Evolutionary conservation across 768 basidiomycete species (phyloP).

Genomic region (Tephrocybe sp.): DNA sequence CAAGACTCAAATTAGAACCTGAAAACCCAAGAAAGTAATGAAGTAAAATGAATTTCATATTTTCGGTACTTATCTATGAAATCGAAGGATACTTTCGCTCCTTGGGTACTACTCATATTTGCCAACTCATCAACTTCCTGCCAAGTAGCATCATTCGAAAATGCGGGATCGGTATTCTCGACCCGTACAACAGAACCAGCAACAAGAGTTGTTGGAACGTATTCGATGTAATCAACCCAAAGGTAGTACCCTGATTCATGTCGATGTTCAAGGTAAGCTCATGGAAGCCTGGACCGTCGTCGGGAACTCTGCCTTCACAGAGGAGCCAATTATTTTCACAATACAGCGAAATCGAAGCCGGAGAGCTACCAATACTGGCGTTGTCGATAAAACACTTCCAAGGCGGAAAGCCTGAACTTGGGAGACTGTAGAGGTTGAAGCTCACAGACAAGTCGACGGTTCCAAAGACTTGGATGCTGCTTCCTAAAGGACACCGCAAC

Average conservation of each 20-base stretch:
- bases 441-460: constrained; percentile 11
- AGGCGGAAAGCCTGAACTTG: neutral
- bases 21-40: no score
- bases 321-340: constrained; percentile 6
- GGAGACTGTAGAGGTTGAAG: neutral
- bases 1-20: no score
- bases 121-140: neutral
- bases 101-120: neutral
- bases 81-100: neutral
- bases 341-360: neutral
- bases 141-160: constrained; percentile 6
- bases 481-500: constrained; percentile 6
- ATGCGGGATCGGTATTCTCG: neutral
- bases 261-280: constrained; percentile 3
- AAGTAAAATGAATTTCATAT: neutral
- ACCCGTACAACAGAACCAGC: neutral
- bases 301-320: neutral
- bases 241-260: neutral
- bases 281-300: constrained; percentile 4
- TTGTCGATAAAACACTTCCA: constrained; percentile 1
- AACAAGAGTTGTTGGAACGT: neutral
- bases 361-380: neutral
- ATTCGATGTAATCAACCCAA: constrained; percentile 7
- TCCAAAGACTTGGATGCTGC: constrained; percentile 14
- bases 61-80: constrained; percentile 1